Conservation (phyloP, 345 rosid species). For the Toxicodendron radicans region DNA sequence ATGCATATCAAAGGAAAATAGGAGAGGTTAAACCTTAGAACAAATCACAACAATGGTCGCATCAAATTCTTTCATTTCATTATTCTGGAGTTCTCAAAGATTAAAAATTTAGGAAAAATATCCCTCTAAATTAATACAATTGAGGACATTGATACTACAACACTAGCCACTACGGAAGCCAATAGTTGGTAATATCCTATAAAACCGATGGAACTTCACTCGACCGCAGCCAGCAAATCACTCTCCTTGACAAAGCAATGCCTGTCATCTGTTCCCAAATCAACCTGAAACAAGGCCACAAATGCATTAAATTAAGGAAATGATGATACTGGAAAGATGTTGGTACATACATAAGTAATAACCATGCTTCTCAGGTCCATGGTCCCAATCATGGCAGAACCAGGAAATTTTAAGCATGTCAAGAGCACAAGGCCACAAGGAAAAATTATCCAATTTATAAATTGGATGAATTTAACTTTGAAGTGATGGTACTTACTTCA, state of each 20-base stretch:
- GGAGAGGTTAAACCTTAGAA: no score
- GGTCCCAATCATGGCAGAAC: no score
- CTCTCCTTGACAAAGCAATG: constrained; percentile 82
- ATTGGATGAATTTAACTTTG: not conserved
- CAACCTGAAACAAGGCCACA: constrained; percentile 44
- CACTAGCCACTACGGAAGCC: not conserved
- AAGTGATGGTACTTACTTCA: constrained; percentile 48
- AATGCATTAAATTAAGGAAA: not conserved
- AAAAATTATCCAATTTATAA: no score
- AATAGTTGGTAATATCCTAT: no score
- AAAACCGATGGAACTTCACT: constrained; percentile 32
- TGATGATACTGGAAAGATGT: no score
- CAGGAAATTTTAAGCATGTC: no score
- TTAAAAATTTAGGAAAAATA: not conserved
- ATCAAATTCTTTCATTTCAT: not conserved
- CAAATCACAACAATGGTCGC: not conserved
- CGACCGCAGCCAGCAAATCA: constrained; percentile 83
- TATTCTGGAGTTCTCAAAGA: not conserved
- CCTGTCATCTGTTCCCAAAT: constrained; percentile 66
- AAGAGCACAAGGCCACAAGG: not conserved
- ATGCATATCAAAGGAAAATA: no score
- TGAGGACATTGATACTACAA: not conserved
- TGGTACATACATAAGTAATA: no score
- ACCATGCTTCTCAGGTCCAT: no score
- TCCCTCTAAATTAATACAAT: not conserved